Conservation (phyloP, 805 yeast species). For the Schwanniomyces vanrijiae region DNA sequence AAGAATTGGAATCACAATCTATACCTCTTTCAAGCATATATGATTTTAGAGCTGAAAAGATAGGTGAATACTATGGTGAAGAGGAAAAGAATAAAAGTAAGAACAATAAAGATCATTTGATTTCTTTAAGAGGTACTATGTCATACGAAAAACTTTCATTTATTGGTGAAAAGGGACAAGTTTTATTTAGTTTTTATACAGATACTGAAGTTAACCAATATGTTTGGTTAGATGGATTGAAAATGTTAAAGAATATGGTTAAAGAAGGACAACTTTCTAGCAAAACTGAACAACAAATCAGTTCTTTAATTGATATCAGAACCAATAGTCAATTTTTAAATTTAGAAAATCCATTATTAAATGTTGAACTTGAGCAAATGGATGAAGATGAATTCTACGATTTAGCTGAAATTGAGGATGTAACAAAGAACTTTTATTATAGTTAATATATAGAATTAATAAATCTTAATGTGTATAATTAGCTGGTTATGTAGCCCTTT, state of each 20-base stretch:
- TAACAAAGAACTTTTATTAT: slow-evolving; percentile 11
- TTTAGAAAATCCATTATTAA: slow-evolving; percentile 23
- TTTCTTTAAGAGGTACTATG: slow-evolving; percentile 58
- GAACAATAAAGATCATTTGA: slow-evolving; percentile 28
- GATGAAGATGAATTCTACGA: slow-evolving; percentile 27
- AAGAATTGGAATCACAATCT: slow-evolving; percentile 51
- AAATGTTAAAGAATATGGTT: slow-evolving; percentile 40
- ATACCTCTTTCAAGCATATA: slow-evolving; percentile 54
- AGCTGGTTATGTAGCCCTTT: slow-evolving; percentile 5
- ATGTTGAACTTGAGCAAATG: slow-evolving; percentile 14
- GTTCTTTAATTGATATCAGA: slow-evolving; percentile 34
- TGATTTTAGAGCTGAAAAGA: slow-evolving; percentile 50
- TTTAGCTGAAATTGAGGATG: slow-evolving; percentile 13
- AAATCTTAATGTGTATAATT: neutral
- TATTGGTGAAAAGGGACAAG: slow-evolving; percentile 40
- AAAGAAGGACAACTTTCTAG: slow-evolving; percentile 31
- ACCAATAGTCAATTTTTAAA: slow-evolving; percentile 40
- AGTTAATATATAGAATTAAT: neutral
- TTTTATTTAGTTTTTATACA: slow-evolving; percentile 59
- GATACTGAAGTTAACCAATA: slow-evolving; percentile 68
- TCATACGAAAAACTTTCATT: slow-evolving; percentile 57
- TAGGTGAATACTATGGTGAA: slow-evolving; percentile 37
- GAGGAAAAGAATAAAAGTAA: slow-evolving; percentile 43
- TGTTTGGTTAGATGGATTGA: slow-evolving; percentile 79
- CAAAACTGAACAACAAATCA: slow-evolving; percentile 38